These are phyloP conservation scores for Chloranthus sessilifolius DNA, from an alignment of 164 flowering plant species.

Conservation along the genomic window DNA sequence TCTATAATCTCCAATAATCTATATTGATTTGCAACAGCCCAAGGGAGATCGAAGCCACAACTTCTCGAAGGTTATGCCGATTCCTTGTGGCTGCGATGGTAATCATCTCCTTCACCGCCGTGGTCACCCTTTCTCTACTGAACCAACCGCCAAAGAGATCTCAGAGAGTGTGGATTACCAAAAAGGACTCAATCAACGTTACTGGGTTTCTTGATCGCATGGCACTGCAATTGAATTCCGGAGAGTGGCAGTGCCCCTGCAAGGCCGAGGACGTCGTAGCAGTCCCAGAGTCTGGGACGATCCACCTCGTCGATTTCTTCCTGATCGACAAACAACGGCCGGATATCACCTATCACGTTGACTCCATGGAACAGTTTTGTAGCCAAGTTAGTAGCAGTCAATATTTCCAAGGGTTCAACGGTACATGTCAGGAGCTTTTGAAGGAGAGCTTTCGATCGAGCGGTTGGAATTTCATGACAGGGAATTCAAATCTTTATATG, in stretches of 20 bases:
- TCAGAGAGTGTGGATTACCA: constrained; percentile 8
- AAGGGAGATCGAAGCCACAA: not conserved
- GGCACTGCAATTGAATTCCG: constrained; percentile 9
- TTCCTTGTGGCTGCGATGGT: constrained; percentile 3
- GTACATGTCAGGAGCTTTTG: constrained; percentile 1
- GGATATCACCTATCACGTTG: not conserved
- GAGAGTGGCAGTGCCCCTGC: constrained; percentile 12
- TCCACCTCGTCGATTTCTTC: constrained; percentile 8
- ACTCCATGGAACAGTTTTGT: constrained; percentile 9
- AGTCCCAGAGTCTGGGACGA: not conserved
- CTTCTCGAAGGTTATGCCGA: constrained; percentile 6
- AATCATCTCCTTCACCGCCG: constrained; percentile 2
- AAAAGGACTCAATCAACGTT: not conserved
- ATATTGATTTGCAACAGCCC: constrained; percentile 4
- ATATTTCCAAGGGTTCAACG: constrained; percentile 5
- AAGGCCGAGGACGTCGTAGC: constrained; percentile 6
- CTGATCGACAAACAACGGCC: constrained; percentile 3
- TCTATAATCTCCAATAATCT: too few species aligned
- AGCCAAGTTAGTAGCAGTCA: not conserved
- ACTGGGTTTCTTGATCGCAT: constrained; percentile 4
- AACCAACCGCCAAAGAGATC: constrained; percentile 14
- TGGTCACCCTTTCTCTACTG: not conserved
- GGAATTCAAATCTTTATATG: not conserved
- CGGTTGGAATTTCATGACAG: constrained; percentile 3
- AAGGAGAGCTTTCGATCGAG: constrained; percentile 6